These are phyloP conservation scores for Kwoniella sp. DNA, from an alignment of 768 basidiomycete species.

Conservation along the genomic window DNA sequence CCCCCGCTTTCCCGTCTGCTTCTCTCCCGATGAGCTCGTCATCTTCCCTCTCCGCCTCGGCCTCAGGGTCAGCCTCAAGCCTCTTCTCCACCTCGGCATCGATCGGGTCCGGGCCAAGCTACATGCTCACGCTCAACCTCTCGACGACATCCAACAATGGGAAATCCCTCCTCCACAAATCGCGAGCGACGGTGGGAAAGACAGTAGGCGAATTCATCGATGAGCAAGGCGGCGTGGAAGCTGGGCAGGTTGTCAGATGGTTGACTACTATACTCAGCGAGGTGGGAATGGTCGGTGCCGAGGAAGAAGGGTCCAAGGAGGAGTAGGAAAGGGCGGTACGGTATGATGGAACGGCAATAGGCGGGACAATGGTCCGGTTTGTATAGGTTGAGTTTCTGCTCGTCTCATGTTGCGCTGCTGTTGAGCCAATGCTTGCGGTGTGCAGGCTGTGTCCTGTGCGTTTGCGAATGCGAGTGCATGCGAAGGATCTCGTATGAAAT, in stretches of 20 bases:
- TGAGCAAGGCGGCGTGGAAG: constrained; percentile 74
- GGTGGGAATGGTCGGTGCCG: constrained; percentile 36
- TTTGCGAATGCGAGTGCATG: too few species aligned
- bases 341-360: too few species aligned
- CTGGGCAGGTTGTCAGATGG: constrained; percentile 75
- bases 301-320: constrained; percentile 35
- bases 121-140: constrained; percentile 33
- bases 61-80: neutral
- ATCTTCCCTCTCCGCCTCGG: constrained; percentile 13
- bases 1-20: constrained; percentile 53
- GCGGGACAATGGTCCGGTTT: too few species aligned
- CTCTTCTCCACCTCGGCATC: constrained; percentile 4
- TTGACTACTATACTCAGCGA: constrained; percentile 60
- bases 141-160: constrained; percentile 69
- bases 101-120: constrained; percentile 31
- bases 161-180: constrained; percentile 77
- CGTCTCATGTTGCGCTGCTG: too few species aligned
- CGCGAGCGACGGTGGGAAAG: constrained; percentile 62
- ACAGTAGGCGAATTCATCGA: constrained; percentile 77
- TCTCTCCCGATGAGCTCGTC: neutral
- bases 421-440: too few species aligned
- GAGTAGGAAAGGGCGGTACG: neutral
- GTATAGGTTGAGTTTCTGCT: too few species aligned
- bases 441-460: too few species aligned
- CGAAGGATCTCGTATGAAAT: too few species aligned